Percentiles rank a stretch among this genome's conserved stretches.
Evolutionary conservation across 1,284 basidiomycete genomes (phyloP).

Genomic region (Vanrija sp.): DNA sequence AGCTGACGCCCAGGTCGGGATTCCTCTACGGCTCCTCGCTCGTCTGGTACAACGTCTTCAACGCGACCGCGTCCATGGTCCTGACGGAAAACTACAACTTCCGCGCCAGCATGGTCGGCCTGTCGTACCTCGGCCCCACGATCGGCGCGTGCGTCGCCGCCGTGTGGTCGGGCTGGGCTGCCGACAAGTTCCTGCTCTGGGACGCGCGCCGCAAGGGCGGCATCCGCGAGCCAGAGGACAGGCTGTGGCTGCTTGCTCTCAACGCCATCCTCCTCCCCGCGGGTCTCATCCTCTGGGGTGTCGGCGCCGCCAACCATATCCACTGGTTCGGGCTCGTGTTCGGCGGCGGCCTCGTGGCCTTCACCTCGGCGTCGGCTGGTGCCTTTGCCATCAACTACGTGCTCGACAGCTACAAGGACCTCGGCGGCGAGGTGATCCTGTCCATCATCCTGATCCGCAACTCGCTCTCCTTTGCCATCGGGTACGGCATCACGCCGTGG

Average conservation of each 20-base stretch:
- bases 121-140: conserved; percentile 25
- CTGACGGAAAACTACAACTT: conserved; percentile 15
- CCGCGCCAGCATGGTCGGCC: conserved; percentile 17
- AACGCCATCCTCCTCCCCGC: conserved; percentile 22
- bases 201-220: conserved; percentile 10
- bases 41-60: conserved; percentile 27
- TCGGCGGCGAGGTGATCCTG: conserved; percentile 23
- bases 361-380: conserved; percentile 18
- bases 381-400: conserved; percentile 28
- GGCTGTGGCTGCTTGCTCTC: conserved; percentile 21
- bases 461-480: conserved; percentile 14
- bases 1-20: conserved; percentile 1
- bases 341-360: conserved; percentile 20
- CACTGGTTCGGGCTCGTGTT: conserved; percentile 26
- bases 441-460: conserved; percentile 23
- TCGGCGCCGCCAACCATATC: conserved; percentile 21
- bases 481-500: conserved; percentile 26
- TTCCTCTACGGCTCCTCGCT: conserved; percentile 23
- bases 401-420: conserved; percentile 29
- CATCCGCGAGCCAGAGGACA: conserved; percentile 32
- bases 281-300: conserved; percentile 28
- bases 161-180: conserved; percentile 14
- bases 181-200: conserved; percentile 20
- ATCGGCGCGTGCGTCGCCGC: conserved; percentile 20
- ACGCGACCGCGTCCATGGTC: conserved; percentile 19